Percentiles rank a stretch among this genome's conserved stretches.
Evolutionary conservation across 169 alveolate genomes (phyloP).

Genomic region (Cryptosporidium sp.): DNA sequence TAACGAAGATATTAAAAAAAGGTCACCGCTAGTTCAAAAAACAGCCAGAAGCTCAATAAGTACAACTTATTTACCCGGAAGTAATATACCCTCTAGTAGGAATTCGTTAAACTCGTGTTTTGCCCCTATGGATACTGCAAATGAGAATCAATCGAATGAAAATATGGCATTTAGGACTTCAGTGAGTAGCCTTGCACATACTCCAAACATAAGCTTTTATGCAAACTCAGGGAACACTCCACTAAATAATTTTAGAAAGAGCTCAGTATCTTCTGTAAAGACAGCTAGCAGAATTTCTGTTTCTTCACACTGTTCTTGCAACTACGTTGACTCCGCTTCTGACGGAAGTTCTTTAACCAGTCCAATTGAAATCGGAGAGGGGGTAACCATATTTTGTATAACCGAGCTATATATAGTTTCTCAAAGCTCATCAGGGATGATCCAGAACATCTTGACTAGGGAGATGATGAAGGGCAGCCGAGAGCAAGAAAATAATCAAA

Average conservation of each 20-base stretch:
- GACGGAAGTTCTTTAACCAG: slow-evolving; percentile 15
- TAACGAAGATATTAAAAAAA: background rate
- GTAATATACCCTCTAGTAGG: slow-evolving; percentile 48
- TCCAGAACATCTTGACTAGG: slow-evolving; percentile 57
- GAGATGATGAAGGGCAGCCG: slow-evolving; percentile 22
- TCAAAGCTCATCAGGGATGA: slow-evolving; percentile 45
- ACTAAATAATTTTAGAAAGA: slow-evolving; percentile 4
- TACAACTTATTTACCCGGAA: slow-evolving; percentile 40
- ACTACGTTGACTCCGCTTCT: background rate
- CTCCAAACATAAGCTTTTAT: background rate
- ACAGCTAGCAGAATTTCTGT: slow-evolving; percentile 26
- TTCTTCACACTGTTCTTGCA: slow-evolving; percentile 27
- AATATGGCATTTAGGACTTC: background rate
- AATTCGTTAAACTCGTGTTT: slow-evolving; percentile 47
- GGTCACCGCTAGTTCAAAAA: background rate
- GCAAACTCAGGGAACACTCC: background rate
- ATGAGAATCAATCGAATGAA: background rate
- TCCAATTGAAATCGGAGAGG: slow-evolving; percentile 35
- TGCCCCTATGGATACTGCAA: background rate
- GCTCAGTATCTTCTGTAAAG: slow-evolving; percentile 15
- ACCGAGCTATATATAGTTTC: slow-evolving; percentile 58
- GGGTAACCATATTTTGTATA: slow-evolving; percentile 56
- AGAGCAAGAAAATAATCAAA: background rate
- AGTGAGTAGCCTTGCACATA: background rate
- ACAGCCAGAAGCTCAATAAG: slow-evolving; percentile 76